Percentiles rank a stretch among this genome's conserved stretches.
These are phyloP conservation scores for Talaromyces sp. DNA, from an alignment of 2,329 filamentous ascomycete species.

Conservation along the genomic window DNA sequence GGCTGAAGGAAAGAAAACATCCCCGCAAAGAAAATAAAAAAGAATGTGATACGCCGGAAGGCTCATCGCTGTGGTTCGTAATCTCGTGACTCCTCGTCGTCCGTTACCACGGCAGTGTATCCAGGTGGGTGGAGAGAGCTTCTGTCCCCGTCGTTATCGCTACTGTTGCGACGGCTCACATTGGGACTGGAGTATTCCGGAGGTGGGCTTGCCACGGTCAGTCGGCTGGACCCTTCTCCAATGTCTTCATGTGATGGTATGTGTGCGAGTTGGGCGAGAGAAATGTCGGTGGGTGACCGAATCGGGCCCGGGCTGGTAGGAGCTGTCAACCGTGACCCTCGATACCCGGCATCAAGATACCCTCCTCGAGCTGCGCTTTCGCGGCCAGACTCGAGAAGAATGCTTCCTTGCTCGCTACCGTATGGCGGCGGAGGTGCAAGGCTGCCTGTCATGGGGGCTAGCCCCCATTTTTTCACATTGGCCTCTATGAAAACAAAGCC, in stretches of 20 bases:
- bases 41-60: background rate
- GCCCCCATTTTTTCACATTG: slow-evolving; percentile 99
- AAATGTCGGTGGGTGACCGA: slow-evolving; percentile 91
- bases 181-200: slow-evolving; percentile 52
- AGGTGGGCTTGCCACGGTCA: slow-evolving; percentile 25
- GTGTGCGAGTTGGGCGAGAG: slow-evolving; percentile 76
- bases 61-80: slow-evolving; percentile 7
- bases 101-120: slow-evolving; percentile 67
- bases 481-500: slow-evolving; percentile 99
- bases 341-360: slow-evolving; percentile 58
- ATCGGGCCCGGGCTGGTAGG: slow-evolving; percentile 84
- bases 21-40: background rate
- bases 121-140: slow-evolving; percentile 65
- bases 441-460: slow-evolving; percentile 92
- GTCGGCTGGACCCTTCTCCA: slow-evolving; percentile 62
- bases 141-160: slow-evolving; percentile 41
- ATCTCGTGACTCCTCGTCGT: slow-evolving; percentile 8
- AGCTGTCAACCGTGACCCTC: slow-evolving; percentile 65
- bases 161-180: slow-evolving; percentile 51
- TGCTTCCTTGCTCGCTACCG: slow-evolving; percentile 93
- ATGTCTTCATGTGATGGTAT: slow-evolving; percentile 61
- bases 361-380: slow-evolving; percentile 45
- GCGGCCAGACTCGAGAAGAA: slow-evolving; percentile 79
- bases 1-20: background rate
- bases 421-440: slow-evolving; percentile 93